Conservation (phyloP, 225 moss, liverwort and hornwort genomes). For the Physcomitrium patens region DNA sequence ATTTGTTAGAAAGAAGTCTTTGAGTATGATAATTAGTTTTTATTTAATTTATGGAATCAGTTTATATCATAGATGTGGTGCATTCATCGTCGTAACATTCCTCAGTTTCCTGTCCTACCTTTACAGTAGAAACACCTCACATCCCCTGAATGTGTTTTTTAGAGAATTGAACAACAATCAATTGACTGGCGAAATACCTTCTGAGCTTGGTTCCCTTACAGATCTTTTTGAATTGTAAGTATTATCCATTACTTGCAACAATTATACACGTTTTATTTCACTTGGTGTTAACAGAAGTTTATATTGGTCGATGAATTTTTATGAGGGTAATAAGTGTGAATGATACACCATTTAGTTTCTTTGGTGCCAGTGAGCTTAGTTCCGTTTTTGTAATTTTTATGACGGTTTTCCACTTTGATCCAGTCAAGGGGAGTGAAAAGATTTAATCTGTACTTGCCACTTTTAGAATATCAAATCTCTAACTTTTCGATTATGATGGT, state of each 20-base stretch:
- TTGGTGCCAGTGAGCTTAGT: not conserved
- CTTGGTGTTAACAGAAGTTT: too few species aligned
- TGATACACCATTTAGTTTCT: not conserved
- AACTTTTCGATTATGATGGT: not conserved
- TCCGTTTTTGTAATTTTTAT: too few species aligned
- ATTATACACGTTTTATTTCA: not conserved
- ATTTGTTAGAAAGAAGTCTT: not conserved
- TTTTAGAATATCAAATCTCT: not conserved
- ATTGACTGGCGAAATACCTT: slow-evolving; percentile 64
- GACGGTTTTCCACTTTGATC: too few species aligned
- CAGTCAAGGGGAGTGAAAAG: too few species aligned
- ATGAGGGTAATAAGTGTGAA: not conserved
- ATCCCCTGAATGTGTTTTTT: slow-evolving; percentile 20
- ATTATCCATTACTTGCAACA: slow-evolving; percentile 20
- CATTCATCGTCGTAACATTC: not conserved
- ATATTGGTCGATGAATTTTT: too few species aligned
- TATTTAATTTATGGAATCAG: not conserved
- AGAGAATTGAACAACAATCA: slow-evolving; percentile 58
- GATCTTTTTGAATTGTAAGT: slow-evolving; percentile 68
- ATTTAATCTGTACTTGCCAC: not conserved
- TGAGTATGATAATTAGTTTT: not conserved
- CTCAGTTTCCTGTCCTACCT: not conserved
- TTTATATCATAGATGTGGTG: not conserved
- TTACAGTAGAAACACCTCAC: slow-evolving; percentile 10
- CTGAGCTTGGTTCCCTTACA: slow-evolving; percentile 60